phyloP scores from a whole-genome alignment of 805 yeast species.

The Yarrowia bubula region DNA sequence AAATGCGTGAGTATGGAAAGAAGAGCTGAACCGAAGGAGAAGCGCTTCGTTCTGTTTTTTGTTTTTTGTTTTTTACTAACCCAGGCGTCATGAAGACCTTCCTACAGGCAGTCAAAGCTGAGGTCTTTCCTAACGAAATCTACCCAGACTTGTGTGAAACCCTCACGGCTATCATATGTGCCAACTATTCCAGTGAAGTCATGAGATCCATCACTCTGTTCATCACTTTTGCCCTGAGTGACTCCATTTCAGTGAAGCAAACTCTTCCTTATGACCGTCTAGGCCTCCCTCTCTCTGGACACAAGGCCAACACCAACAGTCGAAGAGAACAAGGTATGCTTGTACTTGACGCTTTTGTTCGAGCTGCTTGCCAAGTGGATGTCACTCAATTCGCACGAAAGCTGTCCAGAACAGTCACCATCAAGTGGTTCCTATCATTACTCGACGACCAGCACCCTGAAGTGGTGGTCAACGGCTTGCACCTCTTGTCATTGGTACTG shows the following conservation, averaged over 20 bases:
- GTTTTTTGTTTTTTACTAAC: no score
- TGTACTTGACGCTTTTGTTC: constrained; percentile 26
- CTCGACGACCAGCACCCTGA: constrained; percentile 45
- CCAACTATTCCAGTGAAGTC: constrained; percentile 54
- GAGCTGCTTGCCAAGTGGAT: constrained; percentile 38
- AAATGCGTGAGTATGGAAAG: constrained; percentile 44
- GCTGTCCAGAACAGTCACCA: constrained; percentile 54
- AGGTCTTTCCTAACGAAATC: constrained; percentile 42
- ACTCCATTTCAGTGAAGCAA: constrained; percentile 33
- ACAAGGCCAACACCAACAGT: neutral
- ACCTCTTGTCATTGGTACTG: constrained; percentile 53
- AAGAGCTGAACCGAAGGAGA: no score
- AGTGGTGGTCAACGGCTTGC: constrained; percentile 41
- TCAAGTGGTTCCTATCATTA: constrained; percentile 63
- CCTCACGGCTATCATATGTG: constrained; percentile 43
- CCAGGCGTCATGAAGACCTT: constrained; percentile 43
- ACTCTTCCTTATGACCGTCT: constrained; percentile 37
- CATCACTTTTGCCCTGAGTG: constrained; percentile 49
- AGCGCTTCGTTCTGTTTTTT: no score
- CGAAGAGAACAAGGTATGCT: constrained; percentile 8
- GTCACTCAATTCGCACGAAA: constrained; percentile 31
- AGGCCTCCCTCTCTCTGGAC: neutral
- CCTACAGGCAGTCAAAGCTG: constrained; percentile 50
- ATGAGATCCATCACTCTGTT: constrained; percentile 53
- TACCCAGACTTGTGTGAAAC: constrained; percentile 44